Percentiles rank a stretch among this genome's conserved stretches.
Evolutionary conservation across 192 early-diverging fungal genomes (phyloP).

Genomic region (Anaeromyces robustus): DNA sequence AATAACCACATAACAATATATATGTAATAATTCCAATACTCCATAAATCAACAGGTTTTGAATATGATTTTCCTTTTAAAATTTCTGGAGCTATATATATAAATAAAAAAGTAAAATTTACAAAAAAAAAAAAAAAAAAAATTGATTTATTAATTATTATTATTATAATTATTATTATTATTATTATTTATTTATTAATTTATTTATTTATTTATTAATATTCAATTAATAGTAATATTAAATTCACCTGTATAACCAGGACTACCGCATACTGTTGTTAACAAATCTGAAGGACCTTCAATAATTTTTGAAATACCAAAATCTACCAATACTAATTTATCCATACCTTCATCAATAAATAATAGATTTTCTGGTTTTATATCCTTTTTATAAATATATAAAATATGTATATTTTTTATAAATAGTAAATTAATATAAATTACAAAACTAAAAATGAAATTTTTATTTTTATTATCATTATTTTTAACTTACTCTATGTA

Average conservation of each 20-base stretch:
- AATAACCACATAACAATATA: conserved; percentile 53
- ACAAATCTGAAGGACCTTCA: background rate
- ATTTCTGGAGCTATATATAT: conserved; percentile 22
- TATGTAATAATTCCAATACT: conserved; percentile 61
- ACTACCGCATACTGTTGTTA: conserved; percentile 3
- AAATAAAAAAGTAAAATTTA: background rate
- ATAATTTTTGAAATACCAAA: conserved; percentile 7
- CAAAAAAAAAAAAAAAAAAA: too few relatives aligned
- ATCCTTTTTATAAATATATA: background rate
- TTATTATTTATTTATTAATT: too few relatives aligned
- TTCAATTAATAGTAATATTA: background rate
- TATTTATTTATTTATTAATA: too few relatives aligned
- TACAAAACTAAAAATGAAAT: too few relatives aligned
- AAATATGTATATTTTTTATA: too few relatives aligned
- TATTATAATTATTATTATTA: too few relatives aligned
- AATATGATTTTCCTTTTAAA: conserved; percentile 30
- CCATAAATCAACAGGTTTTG: conserved; percentile 64
- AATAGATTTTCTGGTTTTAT: background rate
- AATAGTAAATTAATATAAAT: too few relatives aligned
- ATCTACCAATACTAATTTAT: background rate
- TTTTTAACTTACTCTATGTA: conserved; percentile 47
- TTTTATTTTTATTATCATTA: too few relatives aligned
- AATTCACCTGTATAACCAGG: conserved; percentile 3
- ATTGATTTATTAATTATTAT: too few relatives aligned
- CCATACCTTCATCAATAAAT: too few relatives aligned